Conservation (phyloP, 768 basidiomycete species). For the Russula sp. region DNA sequence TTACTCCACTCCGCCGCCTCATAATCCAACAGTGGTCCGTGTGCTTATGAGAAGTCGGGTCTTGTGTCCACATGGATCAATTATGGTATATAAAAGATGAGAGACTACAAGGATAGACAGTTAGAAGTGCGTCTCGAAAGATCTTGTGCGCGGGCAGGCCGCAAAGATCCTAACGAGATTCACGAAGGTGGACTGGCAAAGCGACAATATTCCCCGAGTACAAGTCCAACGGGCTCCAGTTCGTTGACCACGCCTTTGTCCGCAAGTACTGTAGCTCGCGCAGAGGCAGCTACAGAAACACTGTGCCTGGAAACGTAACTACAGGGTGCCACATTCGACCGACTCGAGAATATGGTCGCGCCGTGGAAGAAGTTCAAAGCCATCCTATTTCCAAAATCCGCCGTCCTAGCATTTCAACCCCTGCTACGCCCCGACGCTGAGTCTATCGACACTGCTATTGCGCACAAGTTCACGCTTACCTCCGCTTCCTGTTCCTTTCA, state of each 20-base stretch:
- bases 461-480: no score
- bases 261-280: not conserved
- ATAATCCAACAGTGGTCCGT: no score
- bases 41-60: not conserved
- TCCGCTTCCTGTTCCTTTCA: no score
- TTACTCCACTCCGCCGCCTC: no score
- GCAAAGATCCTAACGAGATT: not conserved
- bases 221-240: constrained; percentile 1
- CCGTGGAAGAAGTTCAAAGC: not conserved
- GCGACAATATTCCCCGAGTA: not conserved
- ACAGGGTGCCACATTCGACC: constrained; percentile 1
- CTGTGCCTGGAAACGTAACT: constrained; percentile 23
- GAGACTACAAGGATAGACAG: constrained; percentile 13
- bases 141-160: not conserved
- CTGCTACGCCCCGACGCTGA: no score
- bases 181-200: not conserved
- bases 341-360: not conserved
- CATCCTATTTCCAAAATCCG: no score
- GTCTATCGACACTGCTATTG: no score
- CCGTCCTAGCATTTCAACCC: no score
- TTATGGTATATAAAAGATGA: constrained; percentile 9
- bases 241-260: not conserved
- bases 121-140: no score
- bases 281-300: not conserved
- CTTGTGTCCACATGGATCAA: not conserved